Base-by-base conservation (phyloP, 2,329 filamentous ascomycete genomes). In the Fusarium sp. region DNA sequence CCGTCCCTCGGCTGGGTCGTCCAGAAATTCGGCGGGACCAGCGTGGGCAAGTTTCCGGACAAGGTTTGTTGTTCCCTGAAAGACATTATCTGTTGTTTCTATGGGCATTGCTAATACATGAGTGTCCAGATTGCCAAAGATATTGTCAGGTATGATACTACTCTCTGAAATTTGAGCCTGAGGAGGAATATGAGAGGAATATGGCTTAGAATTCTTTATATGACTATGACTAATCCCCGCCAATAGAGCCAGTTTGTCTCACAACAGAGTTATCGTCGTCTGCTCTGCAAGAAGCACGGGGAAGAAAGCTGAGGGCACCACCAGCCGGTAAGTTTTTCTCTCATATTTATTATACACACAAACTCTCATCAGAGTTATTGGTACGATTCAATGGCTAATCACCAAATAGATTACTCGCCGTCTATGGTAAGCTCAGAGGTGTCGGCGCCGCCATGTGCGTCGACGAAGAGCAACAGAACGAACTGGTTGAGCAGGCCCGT, bases 11-110 rank as follows among this genome's bases (percentile, higher is more conserved):
- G 85, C 71, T 97, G 94, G 94, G 86, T 97, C 29, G 92, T 98
- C 50, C 94, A 97, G 80, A 98, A 98, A 81, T 97, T 97, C 80
- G 94, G 94, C 67, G 95, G 95, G 52, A 99, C 95, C 53, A 97
- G 93, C 77, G 92, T 98, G 52, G 96, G 95, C 74, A 98, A 98
- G 82, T 97, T 97, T 75, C 91, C 94, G 53, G 86, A 88, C 72
- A 91, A 91, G 81, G 85, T 87, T 76, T 61, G 81, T 76, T 59
- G 80, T 80, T 35, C 24, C 48, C 52, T 23, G 42, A 53, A 21
- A 41, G n/a, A 24, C 38, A 44, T 28, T 60, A 29, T 55, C 48
- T 46, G 58, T 35, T 59, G 29, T 59, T 37, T 57, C 39, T 24
- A 38, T 55, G 31, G 6, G 47, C 15, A 16, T 39, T 71, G 41